These are phyloP conservation scores for Chalciporus chontae DNA, from an alignment of 768 basidiomycete species.

Conservation along the genomic window DNA sequence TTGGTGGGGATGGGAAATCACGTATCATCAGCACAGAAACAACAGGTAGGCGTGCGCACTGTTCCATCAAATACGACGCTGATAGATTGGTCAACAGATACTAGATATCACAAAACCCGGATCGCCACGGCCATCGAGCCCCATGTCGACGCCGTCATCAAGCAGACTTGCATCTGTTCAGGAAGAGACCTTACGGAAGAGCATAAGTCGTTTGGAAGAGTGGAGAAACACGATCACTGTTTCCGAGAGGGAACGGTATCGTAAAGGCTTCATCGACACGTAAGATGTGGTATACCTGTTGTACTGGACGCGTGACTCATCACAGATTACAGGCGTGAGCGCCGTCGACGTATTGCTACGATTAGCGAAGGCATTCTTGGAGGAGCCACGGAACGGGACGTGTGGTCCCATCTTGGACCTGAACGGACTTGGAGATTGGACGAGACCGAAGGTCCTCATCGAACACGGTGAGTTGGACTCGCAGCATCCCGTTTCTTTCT, in stretches of 20 bases:
- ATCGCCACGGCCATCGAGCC: not conserved
- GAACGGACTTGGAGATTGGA: slow-evolving; percentile 72
- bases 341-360: slow-evolving; percentile 61
- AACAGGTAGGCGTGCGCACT: slow-evolving; percentile 49
- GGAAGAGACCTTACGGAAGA: slow-evolving; percentile 51
- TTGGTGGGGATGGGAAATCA: slow-evolving; percentile 63
- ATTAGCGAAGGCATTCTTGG: slow-evolving; percentile 59
- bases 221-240: slow-evolving; percentile 69
- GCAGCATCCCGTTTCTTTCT: not conserved
- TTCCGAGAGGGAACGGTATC: slow-evolving; percentile 68
- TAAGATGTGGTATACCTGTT: slow-evolving; percentile 23
- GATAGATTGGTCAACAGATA: slow-evolving; percentile 37
- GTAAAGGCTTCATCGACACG: slow-evolving; percentile 74
- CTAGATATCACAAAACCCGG: slow-evolving; percentile 49
- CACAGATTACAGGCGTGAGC: slow-evolving; percentile 56
- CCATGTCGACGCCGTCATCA: not conserved
- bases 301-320: not conserved
- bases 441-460: slow-evolving; percentile 88
- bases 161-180: slow-evolving; percentile 21
- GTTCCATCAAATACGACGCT: slow-evolving; percentile 1
- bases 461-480: slow-evolving; percentile 58
- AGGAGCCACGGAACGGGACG: slow-evolving; percentile 71
- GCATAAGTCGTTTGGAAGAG: slow-evolving; percentile 58
- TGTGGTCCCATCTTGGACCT: slow-evolving; percentile 65
- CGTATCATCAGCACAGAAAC: slow-evolving; percentile 63